Conservation (phyloP, 495 filamentous ascomycete genomes). For the Aspergillus sparsus region DNA sequence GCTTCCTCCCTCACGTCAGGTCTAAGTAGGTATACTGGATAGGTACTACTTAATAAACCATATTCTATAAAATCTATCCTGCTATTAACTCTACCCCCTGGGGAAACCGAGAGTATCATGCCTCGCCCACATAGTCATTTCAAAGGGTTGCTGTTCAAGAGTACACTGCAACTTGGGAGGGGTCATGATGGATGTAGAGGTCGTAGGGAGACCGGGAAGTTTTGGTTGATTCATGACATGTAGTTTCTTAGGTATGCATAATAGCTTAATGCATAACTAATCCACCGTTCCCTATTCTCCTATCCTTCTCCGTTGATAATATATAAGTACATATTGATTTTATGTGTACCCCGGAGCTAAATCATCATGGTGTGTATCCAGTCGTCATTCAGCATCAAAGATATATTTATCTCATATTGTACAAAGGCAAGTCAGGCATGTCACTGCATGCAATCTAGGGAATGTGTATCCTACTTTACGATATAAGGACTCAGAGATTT, state of each 20-base stretch:
- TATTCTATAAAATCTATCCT: too few relatives aligned
- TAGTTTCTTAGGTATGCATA: conserved; percentile 68
- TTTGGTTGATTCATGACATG: conserved; percentile 83
- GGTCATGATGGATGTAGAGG: conserved; percentile 22
- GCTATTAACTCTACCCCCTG: too few relatives aligned
- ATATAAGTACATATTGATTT: neutral
- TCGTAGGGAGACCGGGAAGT: conserved; percentile 55
- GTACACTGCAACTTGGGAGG: conserved; percentile 1
- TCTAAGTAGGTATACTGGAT: too few relatives aligned
- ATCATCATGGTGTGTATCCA: neutral
- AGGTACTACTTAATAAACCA: too few relatives aligned
- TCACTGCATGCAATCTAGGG: neutral
- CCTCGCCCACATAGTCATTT: conserved; percentile 1
- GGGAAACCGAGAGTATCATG: too few relatives aligned
- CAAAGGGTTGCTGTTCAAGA: conserved; percentile 9
- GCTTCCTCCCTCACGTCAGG: too few relatives aligned
- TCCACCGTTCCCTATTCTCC: neutral
- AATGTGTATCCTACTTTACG: too few relatives aligned
- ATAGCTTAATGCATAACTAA: conserved; percentile 73
- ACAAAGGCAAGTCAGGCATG: neutral
- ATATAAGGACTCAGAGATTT: too few relatives aligned
- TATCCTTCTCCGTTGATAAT: neutral
- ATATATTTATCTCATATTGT: neutral
- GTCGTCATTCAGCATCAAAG: neutral
- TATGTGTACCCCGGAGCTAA: neutral